A percentile compares a stretch with the other conserved stretches of the same genome.
Conservation (phyloP, 495 filamentous ascomycete genomes). For the Penicillium silybi region DNA sequence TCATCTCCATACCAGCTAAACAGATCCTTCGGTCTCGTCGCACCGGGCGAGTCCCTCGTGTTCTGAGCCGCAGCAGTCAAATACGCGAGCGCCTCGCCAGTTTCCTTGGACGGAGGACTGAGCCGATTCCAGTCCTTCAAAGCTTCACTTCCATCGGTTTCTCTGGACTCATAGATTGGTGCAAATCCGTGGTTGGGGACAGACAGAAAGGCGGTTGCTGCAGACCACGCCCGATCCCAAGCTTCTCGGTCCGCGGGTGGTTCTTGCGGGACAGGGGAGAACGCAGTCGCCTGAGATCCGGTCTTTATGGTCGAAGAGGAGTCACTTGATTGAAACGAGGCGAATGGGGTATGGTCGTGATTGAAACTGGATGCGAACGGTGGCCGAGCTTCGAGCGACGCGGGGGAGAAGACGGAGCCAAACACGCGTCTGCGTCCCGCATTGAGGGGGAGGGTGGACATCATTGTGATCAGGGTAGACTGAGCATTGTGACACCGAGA, state of each 20-base stretch:
- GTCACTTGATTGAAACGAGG: conserved; percentile 16
- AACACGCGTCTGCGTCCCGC: conserved; percentile 43
- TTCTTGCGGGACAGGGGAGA: conserved; percentile 2
- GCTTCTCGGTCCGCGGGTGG: conserved; percentile 48
- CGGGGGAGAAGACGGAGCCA: conserved; percentile 49
- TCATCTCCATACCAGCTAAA: conserved; percentile 53
- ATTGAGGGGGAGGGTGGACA: conserved; percentile 27
- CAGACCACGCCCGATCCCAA: conserved; percentile 68
- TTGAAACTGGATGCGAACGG: conserved; percentile 7
- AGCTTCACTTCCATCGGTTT: conserved; percentile 26
- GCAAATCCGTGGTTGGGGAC: conserved; percentile 45
- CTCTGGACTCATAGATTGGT: conserved; percentile 17
- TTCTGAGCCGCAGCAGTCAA: conserved; percentile 28
- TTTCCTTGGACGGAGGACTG: conserved; percentile 30
- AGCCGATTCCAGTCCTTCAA: conserved; percentile 30
- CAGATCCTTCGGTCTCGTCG: conserved; percentile 21
- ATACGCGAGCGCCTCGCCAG: conserved; percentile 36
- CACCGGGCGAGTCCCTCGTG: conserved; percentile 1
- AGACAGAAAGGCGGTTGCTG: conserved; percentile 58
- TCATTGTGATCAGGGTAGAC: conserved; percentile 15
- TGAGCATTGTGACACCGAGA: conserved; percentile 9
- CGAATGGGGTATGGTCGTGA: conserved; percentile 13
- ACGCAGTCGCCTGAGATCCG: conserved; percentile 14
- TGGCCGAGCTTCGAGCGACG: conserved; percentile 29
- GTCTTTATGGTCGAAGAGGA: conserved; percentile 18